These are phyloP conservation scores for Alternaria ethzedia DNA, from an alignment of 2,329 filamentous ascomycete genomes.

Conservation along the genomic window DNA sequence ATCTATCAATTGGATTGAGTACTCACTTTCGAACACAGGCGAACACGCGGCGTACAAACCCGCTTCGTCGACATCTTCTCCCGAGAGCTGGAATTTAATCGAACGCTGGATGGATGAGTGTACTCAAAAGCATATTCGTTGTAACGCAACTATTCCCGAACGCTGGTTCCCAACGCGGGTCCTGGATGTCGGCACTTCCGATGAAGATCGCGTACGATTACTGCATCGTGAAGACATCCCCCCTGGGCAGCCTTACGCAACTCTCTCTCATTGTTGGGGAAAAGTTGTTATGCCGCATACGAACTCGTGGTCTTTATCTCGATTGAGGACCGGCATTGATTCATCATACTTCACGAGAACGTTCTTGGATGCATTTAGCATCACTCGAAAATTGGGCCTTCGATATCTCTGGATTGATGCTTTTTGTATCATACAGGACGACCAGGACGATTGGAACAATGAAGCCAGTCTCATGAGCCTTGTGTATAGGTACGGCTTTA, in stretches of 20 bases:
- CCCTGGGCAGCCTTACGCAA: neutral
- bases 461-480: neutral
- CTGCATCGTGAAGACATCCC: neutral
- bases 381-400: neutral
- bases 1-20: neutral
- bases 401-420: conserved; percentile 6
- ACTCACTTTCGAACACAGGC: neutral
- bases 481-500: neutral
- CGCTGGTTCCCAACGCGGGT: neutral
- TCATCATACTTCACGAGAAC: neutral
- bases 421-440: neutral
- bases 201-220: neutral
- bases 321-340: no score
- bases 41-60: neutral
- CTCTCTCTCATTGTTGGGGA: conserved; percentile 3
- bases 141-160: neutral
- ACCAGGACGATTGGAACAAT: neutral
- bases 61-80: neutral
- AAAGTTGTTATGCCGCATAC: no score
- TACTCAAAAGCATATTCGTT: neutral
- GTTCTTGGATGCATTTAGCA: neutral
- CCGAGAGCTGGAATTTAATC: neutral
- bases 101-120: neutral
- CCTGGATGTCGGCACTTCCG: neutral
- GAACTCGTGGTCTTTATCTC: no score